Conservation (phyloP, 164 flowering plant species). For the Nelumbo lutea region DNA sequence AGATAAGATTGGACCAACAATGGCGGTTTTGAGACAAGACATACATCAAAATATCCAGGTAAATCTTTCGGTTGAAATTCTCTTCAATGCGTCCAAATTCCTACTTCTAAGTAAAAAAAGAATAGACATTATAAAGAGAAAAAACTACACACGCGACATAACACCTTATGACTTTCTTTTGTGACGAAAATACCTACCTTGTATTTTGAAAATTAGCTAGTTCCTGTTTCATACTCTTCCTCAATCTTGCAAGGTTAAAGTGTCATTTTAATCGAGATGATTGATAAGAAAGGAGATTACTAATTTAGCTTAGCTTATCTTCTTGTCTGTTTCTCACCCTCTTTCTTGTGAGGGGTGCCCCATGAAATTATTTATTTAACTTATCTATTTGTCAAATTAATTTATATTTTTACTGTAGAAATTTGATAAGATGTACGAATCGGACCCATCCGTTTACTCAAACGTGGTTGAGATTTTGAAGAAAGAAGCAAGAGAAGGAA, state of each 20-base stretch:
- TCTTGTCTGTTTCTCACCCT: too few species aligned
- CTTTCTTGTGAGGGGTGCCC: neutral
- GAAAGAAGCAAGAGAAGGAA: constrained; percentile 62
- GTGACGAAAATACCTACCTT: too few species aligned
- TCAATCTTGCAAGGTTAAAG: too few species aligned
- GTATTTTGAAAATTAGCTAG: neutral
- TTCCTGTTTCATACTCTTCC: neutral
- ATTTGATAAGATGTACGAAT: constrained; percentile 46
- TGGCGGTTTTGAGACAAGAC: constrained; percentile 88
- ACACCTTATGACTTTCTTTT: too few species aligned
- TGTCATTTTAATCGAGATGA: too few species aligned
- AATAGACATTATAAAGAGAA: too few species aligned
- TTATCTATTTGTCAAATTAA: neutral
- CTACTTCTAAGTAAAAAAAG: neutral
- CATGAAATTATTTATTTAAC: neutral
- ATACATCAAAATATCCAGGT: constrained; percentile 72
- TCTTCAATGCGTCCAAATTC: neutral
- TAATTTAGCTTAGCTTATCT: too few species aligned
- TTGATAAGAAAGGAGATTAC: too few species aligned
- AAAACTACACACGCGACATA: too few species aligned
- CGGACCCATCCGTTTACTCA: constrained; percentile 46
- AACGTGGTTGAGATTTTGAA: constrained; percentile 64
- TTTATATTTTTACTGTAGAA: constrained; percentile 32
- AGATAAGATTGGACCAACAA: constrained; percentile 95
- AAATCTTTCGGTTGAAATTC: neutral